A percentile compares a stretch with the other conserved stretches of the same genome.
Conservation (phyloP, 176 grass and related monocot genomes). For the Avena insularis region DNA sequence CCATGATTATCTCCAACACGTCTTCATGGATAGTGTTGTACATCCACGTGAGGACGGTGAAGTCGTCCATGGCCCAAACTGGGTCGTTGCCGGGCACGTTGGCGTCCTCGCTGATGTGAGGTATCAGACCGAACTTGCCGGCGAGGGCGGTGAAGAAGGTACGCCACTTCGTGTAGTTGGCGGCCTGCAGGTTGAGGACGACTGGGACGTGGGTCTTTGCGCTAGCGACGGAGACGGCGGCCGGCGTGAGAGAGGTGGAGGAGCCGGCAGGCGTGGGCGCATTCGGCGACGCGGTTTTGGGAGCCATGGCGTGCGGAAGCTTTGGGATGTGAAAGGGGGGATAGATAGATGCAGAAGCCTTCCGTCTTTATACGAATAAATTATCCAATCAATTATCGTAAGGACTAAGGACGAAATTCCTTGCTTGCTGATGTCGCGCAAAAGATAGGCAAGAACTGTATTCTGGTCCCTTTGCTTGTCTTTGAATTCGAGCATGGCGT, state of each 20-base stretch:
- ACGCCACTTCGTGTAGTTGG: not conserved
- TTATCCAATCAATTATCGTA: not conserved
- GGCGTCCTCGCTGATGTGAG: not conserved
- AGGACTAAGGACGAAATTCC: not conserved
- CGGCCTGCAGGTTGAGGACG: not conserved
- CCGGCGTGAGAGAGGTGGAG: not conserved
- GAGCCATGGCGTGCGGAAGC: not conserved
- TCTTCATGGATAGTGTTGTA: not conserved
- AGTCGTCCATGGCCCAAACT: not conserved
- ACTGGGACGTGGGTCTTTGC: conserved; percentile 4
- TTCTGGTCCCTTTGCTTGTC: not conserved
- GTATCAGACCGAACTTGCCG: not conserved
- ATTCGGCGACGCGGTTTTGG: not conserved
- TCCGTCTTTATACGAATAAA: not conserved
- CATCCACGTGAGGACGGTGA: not conserved
- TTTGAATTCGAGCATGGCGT: not conserved
- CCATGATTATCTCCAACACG: not conserved
- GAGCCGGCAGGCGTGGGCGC: not conserved
- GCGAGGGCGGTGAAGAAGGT: conserved; percentile 10
- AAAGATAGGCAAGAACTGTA: not conserved
- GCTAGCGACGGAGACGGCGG: conserved; percentile 1
- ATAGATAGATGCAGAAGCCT: not conserved
- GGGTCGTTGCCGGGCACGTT: not conserved
- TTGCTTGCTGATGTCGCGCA: not conserved
- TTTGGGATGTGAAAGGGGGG: not conserved